Evolutionary conservation across 371 early-diverging fungal species (phyloP).

Genomic region (Circinella umbellata): DNA sequence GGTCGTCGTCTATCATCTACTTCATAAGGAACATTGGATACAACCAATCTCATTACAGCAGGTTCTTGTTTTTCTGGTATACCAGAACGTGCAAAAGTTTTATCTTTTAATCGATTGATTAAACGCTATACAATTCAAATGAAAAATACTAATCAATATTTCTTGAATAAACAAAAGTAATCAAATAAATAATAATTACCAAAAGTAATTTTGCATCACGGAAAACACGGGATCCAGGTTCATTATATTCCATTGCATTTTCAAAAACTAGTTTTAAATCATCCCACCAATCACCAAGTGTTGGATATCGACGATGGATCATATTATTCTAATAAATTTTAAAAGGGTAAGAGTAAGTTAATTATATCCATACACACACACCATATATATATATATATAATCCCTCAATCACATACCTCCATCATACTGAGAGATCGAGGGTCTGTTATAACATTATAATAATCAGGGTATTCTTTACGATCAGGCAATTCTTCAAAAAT

Average conservation of each 20-base stretch:
- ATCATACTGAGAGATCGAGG: conserved; percentile 73
- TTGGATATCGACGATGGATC: conserved; percentile 57
- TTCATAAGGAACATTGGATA: conserved; percentile 38
- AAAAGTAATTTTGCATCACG: conserved; percentile 67
- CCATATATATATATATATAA: background rate
- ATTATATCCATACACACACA: too few relatives aligned
- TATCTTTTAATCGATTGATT: conserved; percentile 47
- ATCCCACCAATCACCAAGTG: conserved; percentile 65
- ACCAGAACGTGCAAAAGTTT: conserved; percentile 31
- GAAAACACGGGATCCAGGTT: conserved; percentile 72
- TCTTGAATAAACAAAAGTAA: background rate
- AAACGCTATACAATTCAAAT: conserved; percentile 26
- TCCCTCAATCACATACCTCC: conserved; percentile 32
- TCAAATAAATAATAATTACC: conserved; percentile 23
- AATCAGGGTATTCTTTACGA: conserved; percentile 85
- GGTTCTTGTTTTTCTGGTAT: conserved; percentile 45
- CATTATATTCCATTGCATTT: conserved; percentile 80
- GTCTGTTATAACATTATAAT: conserved; percentile 82
- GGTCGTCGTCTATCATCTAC: conserved; percentile 37
- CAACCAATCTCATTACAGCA: conserved; percentile 31
- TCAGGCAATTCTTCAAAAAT: conserved; percentile 83
- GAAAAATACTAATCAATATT: too few relatives aligned
- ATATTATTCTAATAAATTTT: conserved; percentile 49
- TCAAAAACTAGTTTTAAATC: conserved; percentile 75
- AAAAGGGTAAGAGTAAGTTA: background rate